Percentiles rank a stretch among this genome's conserved stretches.
Conservation (phyloP, 2,329 filamentous ascomycete genomes). For the Fusarium mangiferae region DNA sequence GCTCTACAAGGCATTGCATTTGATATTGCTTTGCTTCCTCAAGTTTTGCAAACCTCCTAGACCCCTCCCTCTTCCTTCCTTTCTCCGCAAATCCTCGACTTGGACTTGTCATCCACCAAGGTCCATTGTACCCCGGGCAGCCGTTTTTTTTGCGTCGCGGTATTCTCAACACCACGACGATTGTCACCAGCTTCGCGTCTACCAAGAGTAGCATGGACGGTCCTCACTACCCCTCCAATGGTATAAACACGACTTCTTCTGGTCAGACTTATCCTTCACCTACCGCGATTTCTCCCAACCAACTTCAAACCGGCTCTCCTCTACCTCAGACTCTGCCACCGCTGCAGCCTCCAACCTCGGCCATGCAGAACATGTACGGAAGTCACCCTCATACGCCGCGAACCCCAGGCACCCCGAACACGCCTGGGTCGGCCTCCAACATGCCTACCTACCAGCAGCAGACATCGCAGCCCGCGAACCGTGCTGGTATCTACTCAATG, state of each 20-base stretch:
- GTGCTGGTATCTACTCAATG: slow-evolving; percentile 65
- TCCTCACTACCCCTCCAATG: slow-evolving; percentile 65
- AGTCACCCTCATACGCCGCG: slow-evolving; percentile 70
- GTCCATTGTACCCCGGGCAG: slow-evolving; percentile 36
- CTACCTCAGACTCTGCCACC: slow-evolving; percentile 66
- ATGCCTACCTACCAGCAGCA: slow-evolving; percentile 66
- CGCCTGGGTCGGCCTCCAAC: slow-evolving; percentile 64
- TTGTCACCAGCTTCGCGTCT: slow-evolving; percentile 46
- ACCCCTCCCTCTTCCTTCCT: slow-evolving; percentile 19
- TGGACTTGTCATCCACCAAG: slow-evolving; percentile 42
- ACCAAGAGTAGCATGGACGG: slow-evolving; percentile 63
- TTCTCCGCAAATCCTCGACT: slow-evolving; percentile 41
- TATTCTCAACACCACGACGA: slow-evolving; percentile 38
- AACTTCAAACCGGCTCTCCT: slow-evolving; percentile 59
- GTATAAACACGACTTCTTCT: slow-evolving; percentile 64
- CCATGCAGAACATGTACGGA: slow-evolving; percentile 61
- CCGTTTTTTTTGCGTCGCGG: slow-evolving; percentile 36
- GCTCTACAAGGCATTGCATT: slow-evolving; percentile 42
- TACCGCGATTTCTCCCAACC: slow-evolving; percentile 62
- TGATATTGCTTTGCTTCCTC: slow-evolving; percentile 39
- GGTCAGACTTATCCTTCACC: slow-evolving; percentile 62
- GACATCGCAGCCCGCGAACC: slow-evolving; percentile 58
- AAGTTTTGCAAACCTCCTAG: slow-evolving; percentile 31
- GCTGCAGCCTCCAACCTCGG: slow-evolving; percentile 59
- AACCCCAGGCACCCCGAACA: slow-evolving; percentile 71